Conservation (phyloP, 2,329 filamentous ascomycete species). For the Laburnicola sp. region DNA sequence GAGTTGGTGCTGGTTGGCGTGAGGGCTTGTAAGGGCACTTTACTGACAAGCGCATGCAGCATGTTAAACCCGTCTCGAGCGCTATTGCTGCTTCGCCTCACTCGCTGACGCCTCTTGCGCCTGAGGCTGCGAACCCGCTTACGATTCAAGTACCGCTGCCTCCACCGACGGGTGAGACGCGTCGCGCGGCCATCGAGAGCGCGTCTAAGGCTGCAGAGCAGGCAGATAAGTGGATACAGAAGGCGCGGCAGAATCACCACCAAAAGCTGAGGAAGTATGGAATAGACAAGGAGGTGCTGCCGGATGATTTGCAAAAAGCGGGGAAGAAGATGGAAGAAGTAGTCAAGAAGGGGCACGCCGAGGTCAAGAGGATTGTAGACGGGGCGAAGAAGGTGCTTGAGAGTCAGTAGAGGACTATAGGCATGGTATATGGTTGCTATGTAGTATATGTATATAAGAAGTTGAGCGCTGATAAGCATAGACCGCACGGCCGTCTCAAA, state of each 20-base stretch:
- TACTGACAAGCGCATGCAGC: constrained; percentile 40
- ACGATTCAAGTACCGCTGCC: constrained; percentile 60
- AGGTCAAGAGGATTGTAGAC: constrained; percentile 55
- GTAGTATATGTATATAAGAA: background rate
- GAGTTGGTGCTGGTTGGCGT: constrained; percentile 27
- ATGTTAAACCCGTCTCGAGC: constrained; percentile 58
- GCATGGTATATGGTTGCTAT: background rate
- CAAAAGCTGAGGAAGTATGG: constrained; percentile 53
- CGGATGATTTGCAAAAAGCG: constrained; percentile 56
- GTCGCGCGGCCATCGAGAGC: constrained; percentile 45
- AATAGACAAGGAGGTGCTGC: constrained; percentile 47
- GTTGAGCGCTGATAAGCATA: background rate
- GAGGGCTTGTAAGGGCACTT: background rate
- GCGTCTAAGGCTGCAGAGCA: constrained; percentile 50
- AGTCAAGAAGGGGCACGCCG: constrained; percentile 52
- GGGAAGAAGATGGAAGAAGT: constrained; percentile 55
- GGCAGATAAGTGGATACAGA: constrained; percentile 47
- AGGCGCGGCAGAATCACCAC: constrained; percentile 52
- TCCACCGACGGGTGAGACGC: constrained; percentile 61
- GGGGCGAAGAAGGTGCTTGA: constrained; percentile 53
- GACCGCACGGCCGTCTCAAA: background rate
- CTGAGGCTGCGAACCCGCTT: constrained; percentile 54
- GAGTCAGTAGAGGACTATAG: constrained; percentile 25
- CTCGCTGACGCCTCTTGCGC: constrained; percentile 55
- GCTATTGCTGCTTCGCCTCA: constrained; percentile 58